Evolutionary conservation across 768 basidiomycete genomes (phyloP), one percentile per base, ranked within the genome.

Genomic region (Boletus speciosus): DNA sequence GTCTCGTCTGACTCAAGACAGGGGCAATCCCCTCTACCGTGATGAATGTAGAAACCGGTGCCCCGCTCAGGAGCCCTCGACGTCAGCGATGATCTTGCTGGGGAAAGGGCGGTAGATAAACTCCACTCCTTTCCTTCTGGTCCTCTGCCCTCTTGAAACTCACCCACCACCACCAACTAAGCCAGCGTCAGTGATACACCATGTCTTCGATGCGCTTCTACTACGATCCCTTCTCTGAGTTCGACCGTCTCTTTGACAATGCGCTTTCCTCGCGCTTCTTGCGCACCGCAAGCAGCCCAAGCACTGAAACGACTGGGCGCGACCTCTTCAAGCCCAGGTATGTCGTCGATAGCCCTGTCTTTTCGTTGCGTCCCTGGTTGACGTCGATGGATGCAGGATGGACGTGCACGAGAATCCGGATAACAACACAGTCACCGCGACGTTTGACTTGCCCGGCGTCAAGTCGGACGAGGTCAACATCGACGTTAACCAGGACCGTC

Each of bases 371-470:
- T 37, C 12, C 6, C 10, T 4, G 12, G 2, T 15, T 54, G 49
- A 60, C 34, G 4, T 3, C 2, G 19, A 27, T 23, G n/a, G 23
- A 31, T n/a, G 1, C 56, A 83, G 82, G 58, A 78, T 84, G 76
- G 80, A 83, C 57, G 66, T 83, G 12, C 77, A 80, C 60, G 81
- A 84, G 59, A 69, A 81, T 53, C 43, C 60, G 1, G 72, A 78
- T 21, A 68, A 65, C 23, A 81, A 81, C 60, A 61, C 70, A 36
- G 77, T 84, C 37, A 80, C 78, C 0, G 82, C 82, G 39, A 66
- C 73, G 7, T 82, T 85, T 61, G 83, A 85, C 58, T 68, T 85
- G 7, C 83, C 84, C 0, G 83, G 83, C 19, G 29, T 84, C 37
- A 69, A 69, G 51, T 76, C 78, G 32, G 77, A 81, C 43, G 68